Evolutionary conservation across 2,329 filamentous ascomycete species (phyloP).

Genomic region (Fusarium sp.): DNA sequence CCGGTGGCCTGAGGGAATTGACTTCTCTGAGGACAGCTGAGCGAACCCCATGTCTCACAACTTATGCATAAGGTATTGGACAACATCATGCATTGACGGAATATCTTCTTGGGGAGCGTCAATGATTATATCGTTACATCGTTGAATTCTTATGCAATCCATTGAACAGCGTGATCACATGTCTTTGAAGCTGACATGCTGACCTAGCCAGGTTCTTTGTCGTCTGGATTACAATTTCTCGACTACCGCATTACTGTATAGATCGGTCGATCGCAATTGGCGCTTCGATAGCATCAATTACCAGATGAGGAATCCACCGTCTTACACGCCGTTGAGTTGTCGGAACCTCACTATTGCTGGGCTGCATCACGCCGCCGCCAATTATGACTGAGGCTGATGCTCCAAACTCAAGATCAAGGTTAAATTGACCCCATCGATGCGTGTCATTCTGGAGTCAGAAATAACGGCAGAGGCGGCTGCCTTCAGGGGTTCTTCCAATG

Average conservation of each 20-base stretch:
- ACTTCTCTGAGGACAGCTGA: constrained; percentile 14
- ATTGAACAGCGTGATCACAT: constrained; percentile 8
- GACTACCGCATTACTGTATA: constrained; percentile 1
- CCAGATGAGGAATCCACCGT: constrained; percentile 6
- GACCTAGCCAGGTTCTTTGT: constrained; percentile 1
- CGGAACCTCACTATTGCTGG: constrained; percentile 9
- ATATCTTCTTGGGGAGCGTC: neutral
- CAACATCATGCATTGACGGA: neutral
- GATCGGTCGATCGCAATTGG: constrained; percentile 10
- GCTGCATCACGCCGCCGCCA: neutral
- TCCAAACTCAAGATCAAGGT: constrained; percentile 18
- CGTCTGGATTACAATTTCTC: constrained; percentile 3
- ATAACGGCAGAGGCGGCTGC: neutral
- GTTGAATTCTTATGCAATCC: constrained; percentile 8
- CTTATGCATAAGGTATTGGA: constrained; percentile 28
- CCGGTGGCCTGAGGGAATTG: neutral
- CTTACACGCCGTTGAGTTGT: constrained; percentile 20
- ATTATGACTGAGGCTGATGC: neutral
- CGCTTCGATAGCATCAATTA: neutral
- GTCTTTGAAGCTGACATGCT: constrained; percentile 25
- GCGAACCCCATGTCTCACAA: constrained; percentile 18
- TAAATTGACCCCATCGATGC: neutral
- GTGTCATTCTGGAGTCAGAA: constrained; percentile 7
- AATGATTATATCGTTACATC: constrained; percentile 16
- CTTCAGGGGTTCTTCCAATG: constrained; percentile 5